These are phyloP conservation scores for Claviceps sp. DNA, from an alignment of 2,329 filamentous ascomycete genomes.

Conservation along the genomic window DNA sequence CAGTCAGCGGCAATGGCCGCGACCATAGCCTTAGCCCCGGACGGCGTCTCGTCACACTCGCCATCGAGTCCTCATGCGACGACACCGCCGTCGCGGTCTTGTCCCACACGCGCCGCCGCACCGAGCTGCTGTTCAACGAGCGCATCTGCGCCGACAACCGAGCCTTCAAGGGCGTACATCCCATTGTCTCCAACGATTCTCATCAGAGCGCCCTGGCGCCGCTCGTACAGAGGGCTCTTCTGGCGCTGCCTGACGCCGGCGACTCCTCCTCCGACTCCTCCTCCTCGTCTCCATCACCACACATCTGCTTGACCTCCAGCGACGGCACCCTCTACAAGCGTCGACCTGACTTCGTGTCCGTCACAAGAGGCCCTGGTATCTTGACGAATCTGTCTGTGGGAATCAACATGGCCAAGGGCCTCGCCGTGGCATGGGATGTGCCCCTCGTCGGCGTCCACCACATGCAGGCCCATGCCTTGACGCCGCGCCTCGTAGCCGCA, in stretches of 20 bases:
- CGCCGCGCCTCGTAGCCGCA: constrained; percentile 61
- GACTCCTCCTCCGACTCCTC: constrained; percentile 1
- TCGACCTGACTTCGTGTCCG: constrained; percentile 72
- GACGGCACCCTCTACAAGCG: constrained; percentile 9
- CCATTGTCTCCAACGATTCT: constrained; percentile 57
- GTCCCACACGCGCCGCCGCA: constrained; percentile 35
- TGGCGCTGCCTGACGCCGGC: constrained; percentile 27
- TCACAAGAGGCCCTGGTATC: constrained; percentile 88
- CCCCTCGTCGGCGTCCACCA: constrained; percentile 83
- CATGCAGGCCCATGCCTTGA: constrained; percentile 94
- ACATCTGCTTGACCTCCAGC: not conserved
- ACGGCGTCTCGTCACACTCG: constrained; percentile 42
- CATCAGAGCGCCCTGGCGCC: constrained; percentile 59
- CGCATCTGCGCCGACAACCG: constrained; percentile 73
- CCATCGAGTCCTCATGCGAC: constrained; percentile 80
- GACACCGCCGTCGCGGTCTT: constrained; percentile 84
- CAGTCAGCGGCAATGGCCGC: too few species aligned
- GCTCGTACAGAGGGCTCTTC: constrained; percentile 53
- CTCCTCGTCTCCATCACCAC: not conserved
- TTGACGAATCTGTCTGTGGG: constrained; percentile 63
- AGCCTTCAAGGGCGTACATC: constrained; percentile 65
- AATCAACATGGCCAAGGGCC: constrained; percentile 72
- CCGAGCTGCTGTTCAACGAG: constrained; percentile 61
- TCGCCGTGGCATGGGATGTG: constrained; percentile 70
- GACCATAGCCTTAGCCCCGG: too few species aligned